Base-by-base conservation (phyloP, 345 rosid genomes). In the Salix dunnii region DNA sequence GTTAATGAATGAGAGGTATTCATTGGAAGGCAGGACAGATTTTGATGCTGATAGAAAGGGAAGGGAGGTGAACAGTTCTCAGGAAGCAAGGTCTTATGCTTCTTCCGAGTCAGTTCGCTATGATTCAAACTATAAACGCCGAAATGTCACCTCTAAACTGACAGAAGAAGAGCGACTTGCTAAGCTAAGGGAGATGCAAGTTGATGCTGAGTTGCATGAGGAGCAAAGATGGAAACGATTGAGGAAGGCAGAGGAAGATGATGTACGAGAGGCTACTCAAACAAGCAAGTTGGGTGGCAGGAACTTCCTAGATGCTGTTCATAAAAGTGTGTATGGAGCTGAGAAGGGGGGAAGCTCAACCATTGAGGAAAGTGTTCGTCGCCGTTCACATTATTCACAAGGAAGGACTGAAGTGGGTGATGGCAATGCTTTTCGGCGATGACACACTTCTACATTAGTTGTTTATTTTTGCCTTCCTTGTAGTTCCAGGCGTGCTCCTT, bases 171-270 rank as follows among this genome's bases (percentile, higher is more conserved):
- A 96, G 78, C 87, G 92, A 82, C 94, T 92, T 74, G 94, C 95
- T 61, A 92, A 84, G 82, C 81, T 96, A 67, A 79, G 71, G 74
- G 90, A 89, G 86, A 94, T 96, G 99, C 97, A 89, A 83, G 79
- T 51, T 77, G 90, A 94, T 84, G 99, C 97, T 48, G 94, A 91
- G 86, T 79, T 94, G 82, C 97, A 96, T 17, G 98, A 93, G 75
- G 98, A 92, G 74, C 96, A 93, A 68, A 92, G 99, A 78, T 93
- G 97, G 96, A 93, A 86, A 81, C 91, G 98, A 30, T 67, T 96
- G 82, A 92, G 83, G 87, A 93, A 86, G 80, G 97, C 97, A 2
- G 98, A 90, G 16, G 97, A 92, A 49, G 88, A 82, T 1, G 97
- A 92, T 80, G 92, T 90, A 30, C 79, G 70, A 66, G 95, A 93